Conservation (phyloP, 2,329 filamentous ascomycete genomes). For the Colletotrichum sp. region DNA sequence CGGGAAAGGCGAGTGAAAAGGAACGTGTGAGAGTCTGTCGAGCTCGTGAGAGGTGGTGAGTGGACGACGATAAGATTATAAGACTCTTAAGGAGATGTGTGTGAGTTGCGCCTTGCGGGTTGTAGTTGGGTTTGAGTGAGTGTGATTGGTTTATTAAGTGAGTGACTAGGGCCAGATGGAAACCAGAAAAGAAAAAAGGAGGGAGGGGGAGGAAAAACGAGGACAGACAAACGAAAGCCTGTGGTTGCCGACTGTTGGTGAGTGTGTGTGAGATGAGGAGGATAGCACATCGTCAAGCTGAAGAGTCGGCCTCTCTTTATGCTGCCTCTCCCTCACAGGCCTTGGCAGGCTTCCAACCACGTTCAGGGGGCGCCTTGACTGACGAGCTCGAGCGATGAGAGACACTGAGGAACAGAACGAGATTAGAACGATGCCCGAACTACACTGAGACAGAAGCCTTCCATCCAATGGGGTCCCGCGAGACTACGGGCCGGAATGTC, state of each 20-base stretch:
- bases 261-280: background rate
- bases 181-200: background rate
- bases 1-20: constrained; percentile 13
- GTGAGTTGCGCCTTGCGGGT: background rate
- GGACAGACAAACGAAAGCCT: constrained; percentile 5
- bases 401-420: background rate
- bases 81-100: background rate
- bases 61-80: background rate
- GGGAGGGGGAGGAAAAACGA: background rate
- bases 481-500: background rate
- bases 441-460: background rate
- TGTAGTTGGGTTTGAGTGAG: background rate
- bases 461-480: background rate
- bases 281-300: background rate
- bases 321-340: background rate
- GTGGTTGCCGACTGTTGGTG: background rate
- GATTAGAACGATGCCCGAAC: background rate
- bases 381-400: background rate
- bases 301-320: constrained; percentile 6
- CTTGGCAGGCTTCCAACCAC: background rate
- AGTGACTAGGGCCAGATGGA: constrained; percentile 12
- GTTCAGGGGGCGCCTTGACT: background rate
- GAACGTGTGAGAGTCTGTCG: background rate
- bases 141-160: background rate
- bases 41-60: background rate